Percentiles rank a stretch among this genome's conserved stretches.
Conservation (phyloP, 2,329 filamentous ascomycete genomes). For the Coniochaeta sp. region DNA sequence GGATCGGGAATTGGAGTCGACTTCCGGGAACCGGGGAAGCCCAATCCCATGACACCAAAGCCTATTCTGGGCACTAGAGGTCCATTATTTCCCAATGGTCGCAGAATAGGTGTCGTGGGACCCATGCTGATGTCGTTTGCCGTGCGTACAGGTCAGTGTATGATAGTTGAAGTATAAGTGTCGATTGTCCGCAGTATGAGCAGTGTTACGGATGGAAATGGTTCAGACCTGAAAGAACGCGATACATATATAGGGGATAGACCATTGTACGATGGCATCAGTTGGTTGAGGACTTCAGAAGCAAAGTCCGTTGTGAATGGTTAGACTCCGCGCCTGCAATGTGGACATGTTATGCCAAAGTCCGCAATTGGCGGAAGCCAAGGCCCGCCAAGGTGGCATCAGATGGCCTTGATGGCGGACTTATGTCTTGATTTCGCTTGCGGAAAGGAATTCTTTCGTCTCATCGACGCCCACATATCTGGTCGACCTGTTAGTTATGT, state of each 20-base stretch:
- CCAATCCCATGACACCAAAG: conserved; percentile 5
- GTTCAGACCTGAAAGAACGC: too few species aligned
- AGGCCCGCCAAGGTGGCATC: background rate
- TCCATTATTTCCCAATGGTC: conserved; percentile 4
- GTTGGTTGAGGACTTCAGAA: background rate
- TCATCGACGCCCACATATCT: conserved; percentile 19
- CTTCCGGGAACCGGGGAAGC: conserved; percentile 2
- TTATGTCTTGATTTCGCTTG: background rate
- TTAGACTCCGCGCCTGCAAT: background rate
- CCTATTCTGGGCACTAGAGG: conserved; percentile 3
- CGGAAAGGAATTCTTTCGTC: conserved; percentile 14
- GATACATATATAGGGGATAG: too few species aligned
- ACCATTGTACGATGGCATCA: too few species aligned
- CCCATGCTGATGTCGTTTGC: too few species aligned
- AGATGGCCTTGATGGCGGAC: background rate
- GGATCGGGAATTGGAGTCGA: conserved; percentile 5
- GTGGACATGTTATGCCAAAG: background rate
- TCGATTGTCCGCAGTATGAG: too few species aligned
- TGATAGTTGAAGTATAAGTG: too few species aligned
- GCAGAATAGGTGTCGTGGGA: background rate
- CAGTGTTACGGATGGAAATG: too few species aligned
- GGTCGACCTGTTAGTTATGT: conserved; percentile 5
- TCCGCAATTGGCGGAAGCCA: background rate
- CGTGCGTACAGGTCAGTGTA: too few species aligned
- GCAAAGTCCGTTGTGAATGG: background rate